Percentiles rank a stretch among this genome's conserved stretches.
Conservation (phyloP, 768 basidiomycete species). For the Amanita phalloides region DNA sequence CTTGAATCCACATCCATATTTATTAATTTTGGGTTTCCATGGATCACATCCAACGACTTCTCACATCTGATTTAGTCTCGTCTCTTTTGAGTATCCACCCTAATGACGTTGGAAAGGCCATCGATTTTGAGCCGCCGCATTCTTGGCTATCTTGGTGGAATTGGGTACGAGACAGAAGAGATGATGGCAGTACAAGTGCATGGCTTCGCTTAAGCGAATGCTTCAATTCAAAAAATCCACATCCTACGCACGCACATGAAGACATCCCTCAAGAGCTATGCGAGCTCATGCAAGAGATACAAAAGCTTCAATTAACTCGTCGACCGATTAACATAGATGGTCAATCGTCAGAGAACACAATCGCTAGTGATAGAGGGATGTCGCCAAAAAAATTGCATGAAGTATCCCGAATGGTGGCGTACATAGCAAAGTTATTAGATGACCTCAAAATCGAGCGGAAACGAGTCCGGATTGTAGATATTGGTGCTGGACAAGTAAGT, state of each 20-base stretch:
- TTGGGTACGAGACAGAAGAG: not conserved
- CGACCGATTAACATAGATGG: conserved; percentile 1
- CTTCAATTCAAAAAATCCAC: not conserved
- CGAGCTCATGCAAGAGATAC: conserved; percentile 2
- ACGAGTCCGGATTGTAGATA: conserved; percentile 44
- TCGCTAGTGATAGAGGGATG: conserved; percentile 33
- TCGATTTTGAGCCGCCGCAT: conserved; percentile 2
- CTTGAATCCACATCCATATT: not conserved
- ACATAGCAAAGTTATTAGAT: conserved; percentile 24
- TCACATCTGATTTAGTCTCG: conserved; percentile 4
- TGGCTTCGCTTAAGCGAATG: conserved; percentile 4
- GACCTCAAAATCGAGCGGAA: conserved; percentile 7
- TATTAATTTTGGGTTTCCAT: not conserved
- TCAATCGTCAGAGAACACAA: not conserved
- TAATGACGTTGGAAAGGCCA: not conserved
- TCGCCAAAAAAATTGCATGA: conserved; percentile 74
- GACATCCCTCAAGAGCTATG: conserved; percentile 2
- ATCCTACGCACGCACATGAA: not conserved
- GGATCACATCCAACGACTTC: conserved; percentile 4
- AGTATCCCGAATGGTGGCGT: conserved; percentile 51
- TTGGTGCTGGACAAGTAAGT: conserved; percentile 63
- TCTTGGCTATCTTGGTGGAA: conserved; percentile 4
- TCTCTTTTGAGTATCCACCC: conserved; percentile 5
- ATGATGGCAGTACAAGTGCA: not conserved
- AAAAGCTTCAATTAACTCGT: conserved; percentile 5